Evolutionary conservation across 1,139 yeast genomes (phyloP).

Genomic region (Eremothecium sinecaudum): DNA sequence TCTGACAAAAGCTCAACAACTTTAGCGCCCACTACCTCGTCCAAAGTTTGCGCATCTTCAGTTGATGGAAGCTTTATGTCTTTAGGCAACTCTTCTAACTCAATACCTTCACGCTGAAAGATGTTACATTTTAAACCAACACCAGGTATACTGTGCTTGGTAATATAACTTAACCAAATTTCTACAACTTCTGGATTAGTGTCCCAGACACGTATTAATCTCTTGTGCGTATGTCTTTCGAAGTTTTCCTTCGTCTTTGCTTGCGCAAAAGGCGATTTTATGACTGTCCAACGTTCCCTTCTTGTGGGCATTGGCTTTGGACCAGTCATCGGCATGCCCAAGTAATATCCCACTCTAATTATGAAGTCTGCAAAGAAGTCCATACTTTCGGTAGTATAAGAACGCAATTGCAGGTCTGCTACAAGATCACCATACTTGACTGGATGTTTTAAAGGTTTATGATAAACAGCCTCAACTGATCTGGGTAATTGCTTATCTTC

Average conservation of each 20-base stretch:
- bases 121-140: slow-evolving; percentile 75
- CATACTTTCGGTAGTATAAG: slow-evolving; percentile 61
- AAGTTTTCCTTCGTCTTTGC: slow-evolving; percentile 93
- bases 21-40: slow-evolving; percentile 58
- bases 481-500: slow-evolving; percentile 59
- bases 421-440: slow-evolving; percentile 62
- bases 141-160: slow-evolving; percentile 70
- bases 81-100: slow-evolving; percentile 36
- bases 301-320: slow-evolving; percentile 59
- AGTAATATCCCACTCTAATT: slow-evolving; percentile 77
- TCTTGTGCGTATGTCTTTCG: slow-evolving; percentile 75
- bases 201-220: slow-evolving; percentile 69
- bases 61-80: slow-evolving; percentile 7
- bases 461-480: slow-evolving; percentile 72
- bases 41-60: slow-evolving; percentile 13
- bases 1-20: slow-evolving; percentile 63
- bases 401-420: slow-evolving; percentile 61
- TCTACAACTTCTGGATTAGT: slow-evolving; percentile 80
- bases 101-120: slow-evolving; percentile 44
- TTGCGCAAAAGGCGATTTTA: slow-evolving; percentile 86
- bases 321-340: slow-evolving; percentile 75
- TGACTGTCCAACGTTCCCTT: slow-evolving; percentile 88
- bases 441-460: slow-evolving; percentile 67
- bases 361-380: slow-evolving; percentile 80
- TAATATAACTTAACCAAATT: slow-evolving; percentile 67